Percentiles rank a stretch among this genome's conserved stretches.
Conservation (phyloP, 31 red algal species). For the Asparagopsis taxiformis region DNA sequence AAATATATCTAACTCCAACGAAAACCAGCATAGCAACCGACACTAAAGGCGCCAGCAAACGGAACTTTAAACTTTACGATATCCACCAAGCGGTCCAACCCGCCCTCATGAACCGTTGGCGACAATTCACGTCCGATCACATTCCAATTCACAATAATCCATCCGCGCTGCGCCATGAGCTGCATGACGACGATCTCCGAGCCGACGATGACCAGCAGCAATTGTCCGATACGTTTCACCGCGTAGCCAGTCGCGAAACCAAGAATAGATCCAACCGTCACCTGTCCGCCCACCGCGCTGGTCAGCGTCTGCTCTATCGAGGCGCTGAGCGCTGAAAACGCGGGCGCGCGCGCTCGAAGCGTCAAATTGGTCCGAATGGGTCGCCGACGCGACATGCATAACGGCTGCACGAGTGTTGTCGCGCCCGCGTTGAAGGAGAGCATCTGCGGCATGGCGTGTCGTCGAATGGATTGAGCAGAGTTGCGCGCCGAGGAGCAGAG, state of each 20-base stretch:
- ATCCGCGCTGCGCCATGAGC: conserved; percentile 70
- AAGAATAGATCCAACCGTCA: conserved; percentile 56
- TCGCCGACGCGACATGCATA: not conserved
- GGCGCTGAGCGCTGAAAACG: not conserved
- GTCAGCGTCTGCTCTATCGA: conserved; percentile 10
- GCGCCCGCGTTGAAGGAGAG: not conserved
- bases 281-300: conserved; percentile 29
- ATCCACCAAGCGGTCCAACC: conserved; percentile 26
- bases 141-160: conserved; percentile 77
- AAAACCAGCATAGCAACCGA: conserved; percentile 52
- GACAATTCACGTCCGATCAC: conserved; percentile 49
- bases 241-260: conserved; percentile 82
- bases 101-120: conserved; percentile 17
- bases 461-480: no score
- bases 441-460: not conserved
- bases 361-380: not conserved
- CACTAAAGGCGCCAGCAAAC: conserved; percentile 49
- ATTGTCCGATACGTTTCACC: conserved; percentile 54
- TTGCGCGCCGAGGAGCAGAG: no score
- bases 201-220: conserved; percentile 58
- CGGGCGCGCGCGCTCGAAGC: not conserved
- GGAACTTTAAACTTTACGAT: conserved; percentile 42
- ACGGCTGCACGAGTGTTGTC: not conserved
- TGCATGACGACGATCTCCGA: conserved; percentile 59
- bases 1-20: conserved; percentile 20